Evolutionary conservation across 306 rosid species (phyloP), one percentile per base, ranked within the genome.

Genomic region (Quercus aquifolioides): DNA sequence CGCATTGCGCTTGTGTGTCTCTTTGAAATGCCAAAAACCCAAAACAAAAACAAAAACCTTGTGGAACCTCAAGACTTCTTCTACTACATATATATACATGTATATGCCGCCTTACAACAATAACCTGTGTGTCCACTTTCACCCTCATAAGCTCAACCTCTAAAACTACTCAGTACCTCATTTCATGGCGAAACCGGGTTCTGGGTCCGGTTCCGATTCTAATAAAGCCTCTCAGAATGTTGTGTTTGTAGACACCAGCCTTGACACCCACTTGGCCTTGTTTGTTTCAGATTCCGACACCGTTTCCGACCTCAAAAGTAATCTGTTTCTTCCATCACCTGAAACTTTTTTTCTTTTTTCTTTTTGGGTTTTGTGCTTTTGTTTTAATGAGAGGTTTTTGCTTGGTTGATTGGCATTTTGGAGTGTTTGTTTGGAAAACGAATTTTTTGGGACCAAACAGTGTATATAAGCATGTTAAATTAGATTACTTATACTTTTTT

Each of bases 281-380:
- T 9, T 80, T 62, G 84, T 89, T 84, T 83, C 80, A 43, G 63
- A 78, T 79, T 21, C 55, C 74, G 90, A 89, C 67, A 86, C 94
- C 25, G 88, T 91, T 79, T 86, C 80, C 25, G 86, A 83, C 60
- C 84, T 94, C 86, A 92, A 92, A 90, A 71, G 97, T 94, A 84
- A 57, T 69, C 62, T 4, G 49, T 51, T 13, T 46, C 70, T 51
- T 55, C 38, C 14, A 5, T 58, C 67, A 18, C 74, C 15, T 38
- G 46, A 41, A 7, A 41, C 19, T 14, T 46, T 57, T 64, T 33
- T 10, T 46, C 2, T 23, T 17, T 26, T 1, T 30, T 74, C 20
- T 43, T 13, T 14, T 26, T 31, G 25, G 30, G 7, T n/a, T 55
- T 17, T 75, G 41, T 68, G 15, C 18, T 3, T n/a, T 55, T 65